Base-by-base conservation (phyloP, 306 rosid genomes). In the Biancaea sappan region DNA sequence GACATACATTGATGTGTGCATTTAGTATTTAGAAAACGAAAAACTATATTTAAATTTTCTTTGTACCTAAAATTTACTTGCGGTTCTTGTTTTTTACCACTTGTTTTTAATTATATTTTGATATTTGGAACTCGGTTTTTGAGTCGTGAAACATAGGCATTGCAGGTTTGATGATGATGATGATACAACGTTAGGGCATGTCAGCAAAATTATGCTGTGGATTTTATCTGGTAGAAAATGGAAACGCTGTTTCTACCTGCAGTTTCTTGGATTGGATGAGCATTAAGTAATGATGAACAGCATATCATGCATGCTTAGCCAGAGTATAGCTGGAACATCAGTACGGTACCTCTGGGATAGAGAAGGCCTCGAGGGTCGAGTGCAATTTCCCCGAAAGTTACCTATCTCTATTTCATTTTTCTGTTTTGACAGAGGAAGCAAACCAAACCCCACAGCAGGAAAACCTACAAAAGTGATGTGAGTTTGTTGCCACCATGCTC, bases 261-360 rank as follows among this genome's bases (percentile, higher is more conserved):
- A 60, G 66, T 61, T 74, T 74, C 26, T 60, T n/a, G n/a, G n/a
- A n/a, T 43, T 28, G 40, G 40, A 18, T 71, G 65, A 76, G 40
- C 66, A 57, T 29, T 26, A 60, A 56, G 15, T 51, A 77, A 4
- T 65, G 78, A 58, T 35, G 78, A 51, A 22, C 28, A 71, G 7
- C 54, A 75, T 40, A 57, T 62, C 73, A 53, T 66, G 77, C 79
- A 69, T 79, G 44, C 71, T 70, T 29, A 56, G 41, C 37, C 25
- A 21, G 61, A 65, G 46, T 0, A 28, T 3, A 57, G 52, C 62
- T 29, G 18, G 52, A 41, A 28, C n/a, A 71, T 31, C 63, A 24
- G 43, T 29, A 9, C 43, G 29, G n/a, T n/a, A n/a, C 24, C 21
- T 65, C 5, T 34, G 21, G 58, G 29, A 54, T 4, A n/a, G 56